A percentile compares a stretch with the other conserved stretches of the same genome.
These are phyloP conservation scores for Dentipellis fragilis DNA, from an alignment of 768 basidiomycete genomes.

Conservation along the genomic window DNA sequence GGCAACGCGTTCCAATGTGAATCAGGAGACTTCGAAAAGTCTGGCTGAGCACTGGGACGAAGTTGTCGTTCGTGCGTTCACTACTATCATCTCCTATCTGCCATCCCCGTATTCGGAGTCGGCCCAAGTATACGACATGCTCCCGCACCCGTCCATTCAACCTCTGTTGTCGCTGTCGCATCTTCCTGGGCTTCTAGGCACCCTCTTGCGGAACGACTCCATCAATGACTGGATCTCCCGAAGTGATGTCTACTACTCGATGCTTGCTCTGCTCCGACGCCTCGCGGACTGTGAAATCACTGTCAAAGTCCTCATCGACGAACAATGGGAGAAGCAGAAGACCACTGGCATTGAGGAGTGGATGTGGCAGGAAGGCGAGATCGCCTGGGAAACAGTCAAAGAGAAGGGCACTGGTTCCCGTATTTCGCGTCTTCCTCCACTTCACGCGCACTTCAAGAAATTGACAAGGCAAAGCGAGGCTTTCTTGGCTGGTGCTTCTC, in stretches of 20 bases:
- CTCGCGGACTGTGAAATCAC: slow-evolving; percentile 45
- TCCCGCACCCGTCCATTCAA: slow-evolving; percentile 37
- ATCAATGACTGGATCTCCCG: slow-evolving; percentile 43
- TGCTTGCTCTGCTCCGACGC: slow-evolving; percentile 35
- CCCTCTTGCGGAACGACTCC: slow-evolving; percentile 45
- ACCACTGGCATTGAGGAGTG: slow-evolving; percentile 35
- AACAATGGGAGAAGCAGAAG: slow-evolving; percentile 24
- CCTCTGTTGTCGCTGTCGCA: slow-evolving; percentile 34
- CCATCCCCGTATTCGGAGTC: slow-evolving; percentile 36
- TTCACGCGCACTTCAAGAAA: slow-evolving; percentile 44
- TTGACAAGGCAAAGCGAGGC: slow-evolving; percentile 41
- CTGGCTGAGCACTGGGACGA: slow-evolving; percentile 28
- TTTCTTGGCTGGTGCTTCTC: slow-evolving; percentile 34
- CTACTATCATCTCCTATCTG: slow-evolving; percentile 29
- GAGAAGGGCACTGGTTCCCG: background rate
- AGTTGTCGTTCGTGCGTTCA: slow-evolving; percentile 27
- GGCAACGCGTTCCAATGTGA: background rate
- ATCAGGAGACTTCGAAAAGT: background rate
- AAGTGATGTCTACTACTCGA: slow-evolving; percentile 35
- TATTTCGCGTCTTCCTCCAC: slow-evolving; percentile 27
- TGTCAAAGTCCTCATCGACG: slow-evolving; percentile 29
- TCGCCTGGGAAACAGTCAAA: background rate
- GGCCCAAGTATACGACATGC: slow-evolving; percentile 35
- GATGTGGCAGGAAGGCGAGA: slow-evolving; percentile 29
- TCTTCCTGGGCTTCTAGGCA: slow-evolving; percentile 33